Evolutionary conservation across 1,139 yeast species (phyloP).

Genomic region (Nakaseomyces kungkrabaensis): DNA sequence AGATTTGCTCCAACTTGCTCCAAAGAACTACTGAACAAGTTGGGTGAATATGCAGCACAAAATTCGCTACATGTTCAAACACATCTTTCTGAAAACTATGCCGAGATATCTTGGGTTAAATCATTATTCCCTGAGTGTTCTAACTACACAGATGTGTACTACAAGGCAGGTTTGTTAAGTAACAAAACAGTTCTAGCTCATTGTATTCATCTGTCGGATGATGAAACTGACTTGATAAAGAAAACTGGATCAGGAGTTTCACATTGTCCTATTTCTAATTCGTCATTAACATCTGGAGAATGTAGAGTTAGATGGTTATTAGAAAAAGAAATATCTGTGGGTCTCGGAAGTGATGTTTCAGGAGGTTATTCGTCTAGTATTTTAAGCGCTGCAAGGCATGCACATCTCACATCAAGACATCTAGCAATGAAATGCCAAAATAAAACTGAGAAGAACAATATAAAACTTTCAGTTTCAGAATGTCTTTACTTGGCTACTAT

Average conservation of each 20-base stretch:
- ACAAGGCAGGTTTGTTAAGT: constrained; percentile 48
- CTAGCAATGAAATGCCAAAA: constrained; percentile 49
- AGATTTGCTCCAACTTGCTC: constrained; percentile 91
- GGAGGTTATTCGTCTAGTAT: constrained; percentile 86
- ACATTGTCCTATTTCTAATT: constrained; percentile 90
- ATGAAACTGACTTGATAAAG: constrained; percentile 52
- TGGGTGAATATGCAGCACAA: constrained; percentile 40
- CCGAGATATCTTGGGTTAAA: constrained; percentile 69
- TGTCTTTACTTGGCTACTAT: constrained; percentile 73
- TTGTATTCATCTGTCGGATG: constrained; percentile 62
- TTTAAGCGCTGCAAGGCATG: constrained; percentile 64
- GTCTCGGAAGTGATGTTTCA: constrained; percentile 85
- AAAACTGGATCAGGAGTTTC: constrained; percentile 59
- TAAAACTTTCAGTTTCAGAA: constrained; percentile 56
- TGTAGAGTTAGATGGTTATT: constrained; percentile 71
- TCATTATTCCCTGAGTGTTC: constrained; percentile 61
- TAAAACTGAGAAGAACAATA: constrained; percentile 26
- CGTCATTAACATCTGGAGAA: constrained; percentile 84
- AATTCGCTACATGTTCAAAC: constrained; percentile 67
- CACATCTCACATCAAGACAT: constrained; percentile 77
- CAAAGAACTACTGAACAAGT: constrained; percentile 45
- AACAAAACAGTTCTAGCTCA: constrained; percentile 77
- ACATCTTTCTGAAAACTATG: constrained; percentile 71
- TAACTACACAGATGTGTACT: constrained; percentile 71
- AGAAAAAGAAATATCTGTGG: constrained; percentile 58